phyloP scores from a whole-genome alignment of 192 early-diverging fungal genomes.

The Globomyces pollinis-pini region DNA sequence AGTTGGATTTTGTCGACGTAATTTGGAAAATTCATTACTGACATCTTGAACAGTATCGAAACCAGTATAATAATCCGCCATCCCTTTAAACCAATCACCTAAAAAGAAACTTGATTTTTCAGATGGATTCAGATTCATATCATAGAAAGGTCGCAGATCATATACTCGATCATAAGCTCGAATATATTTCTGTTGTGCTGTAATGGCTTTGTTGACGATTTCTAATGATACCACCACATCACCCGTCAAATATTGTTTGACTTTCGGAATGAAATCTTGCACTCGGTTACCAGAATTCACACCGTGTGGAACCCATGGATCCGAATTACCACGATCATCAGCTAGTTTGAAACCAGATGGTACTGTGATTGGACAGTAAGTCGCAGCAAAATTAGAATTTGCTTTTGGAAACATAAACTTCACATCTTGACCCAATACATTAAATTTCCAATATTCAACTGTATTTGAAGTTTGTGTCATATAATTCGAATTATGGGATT shows the following conservation, averaged over 20 bases:
- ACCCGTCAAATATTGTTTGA: constrained; percentile 22
- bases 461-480: neutral
- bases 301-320: constrained; percentile 20
- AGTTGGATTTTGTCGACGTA: neutral
- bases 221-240: constrained; percentile 31
- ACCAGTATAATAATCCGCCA: constrained; percentile 13
- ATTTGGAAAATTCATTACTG: neutral
- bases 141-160: neutral
- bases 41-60: neutral
- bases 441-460: constrained; percentile 22
- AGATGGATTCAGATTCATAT: neutral
- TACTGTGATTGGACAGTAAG: constrained; percentile 26
- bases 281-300: constrained; percentile 2
- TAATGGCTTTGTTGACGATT: constrained; percentile 3
- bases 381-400: constrained; percentile 12
- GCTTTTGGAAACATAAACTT: constrained; percentile 35
- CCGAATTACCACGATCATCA: neutral
- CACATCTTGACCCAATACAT: constrained; percentile 36
- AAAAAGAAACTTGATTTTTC: constrained; percentile 5
- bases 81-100: constrained; percentile 10
- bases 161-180: neutral
- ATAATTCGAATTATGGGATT: constrained; percentile 5
- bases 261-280: constrained; percentile 16
- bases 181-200: neutral
- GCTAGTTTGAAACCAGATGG: constrained; percentile 18